Conservation (phyloP, 371 early-diverging fungal species). For the Mucor plumbeus region DNA sequence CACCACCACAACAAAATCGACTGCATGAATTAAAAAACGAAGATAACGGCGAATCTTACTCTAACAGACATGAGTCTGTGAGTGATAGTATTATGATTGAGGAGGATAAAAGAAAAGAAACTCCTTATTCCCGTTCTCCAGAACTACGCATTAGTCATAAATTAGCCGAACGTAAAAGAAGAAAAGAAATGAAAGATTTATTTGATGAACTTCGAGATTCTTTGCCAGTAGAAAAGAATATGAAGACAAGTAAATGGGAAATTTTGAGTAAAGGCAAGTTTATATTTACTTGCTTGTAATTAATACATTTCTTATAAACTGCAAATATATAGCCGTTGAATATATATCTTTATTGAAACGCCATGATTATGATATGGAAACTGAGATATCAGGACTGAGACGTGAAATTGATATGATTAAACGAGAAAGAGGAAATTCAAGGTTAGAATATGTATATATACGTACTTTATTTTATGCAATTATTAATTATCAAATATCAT, state of each 20-base stretch:
- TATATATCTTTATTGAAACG: slow-evolving; percentile 54
- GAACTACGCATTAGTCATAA: slow-evolving; percentile 79
- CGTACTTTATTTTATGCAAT: neutral
- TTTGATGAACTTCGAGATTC: slow-evolving; percentile 84
- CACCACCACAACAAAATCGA: neutral
- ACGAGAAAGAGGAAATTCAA: slow-evolving; percentile 30
- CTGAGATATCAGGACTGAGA: slow-evolving; percentile 51
- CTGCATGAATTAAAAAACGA: neutral
- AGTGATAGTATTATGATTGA: neutral
- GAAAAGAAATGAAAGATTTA: slow-evolving; percentile 87
- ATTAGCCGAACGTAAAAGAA: slow-evolving; percentile 82
- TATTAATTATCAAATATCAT: neutral
- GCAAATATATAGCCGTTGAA: slow-evolving; percentile 49
- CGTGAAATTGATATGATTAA: slow-evolving; percentile 44
- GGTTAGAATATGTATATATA: neutral
- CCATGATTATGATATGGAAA: slow-evolving; percentile 56
- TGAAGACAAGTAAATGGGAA: slow-evolving; percentile 89
- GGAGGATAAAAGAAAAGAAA: slow-evolving; percentile 38
- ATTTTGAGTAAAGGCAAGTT: slow-evolving; percentile 77
- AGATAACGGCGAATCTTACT: neutral
- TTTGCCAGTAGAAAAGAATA: slow-evolving; percentile 74
- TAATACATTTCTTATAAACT: neutral
- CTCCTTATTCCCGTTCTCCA: slow-evolving; percentile 73
- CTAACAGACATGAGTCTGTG: slow-evolving; percentile 2
- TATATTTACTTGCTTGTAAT: neutral